Evolutionary conservation across 164 flowering plant genomes (phyloP).

Genomic region (Kingdonia uniflora): DNA sequence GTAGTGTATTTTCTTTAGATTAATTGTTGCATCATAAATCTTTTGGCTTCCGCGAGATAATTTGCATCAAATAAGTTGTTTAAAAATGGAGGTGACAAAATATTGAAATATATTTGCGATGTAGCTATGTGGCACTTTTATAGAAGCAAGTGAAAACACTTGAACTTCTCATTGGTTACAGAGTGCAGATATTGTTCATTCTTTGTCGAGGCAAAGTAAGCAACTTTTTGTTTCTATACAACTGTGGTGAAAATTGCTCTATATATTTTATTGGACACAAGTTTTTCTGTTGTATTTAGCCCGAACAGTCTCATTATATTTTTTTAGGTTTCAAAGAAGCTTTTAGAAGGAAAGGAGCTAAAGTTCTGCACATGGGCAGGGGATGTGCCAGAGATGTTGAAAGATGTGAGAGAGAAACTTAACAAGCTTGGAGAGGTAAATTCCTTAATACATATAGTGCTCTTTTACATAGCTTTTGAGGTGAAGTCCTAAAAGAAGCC

Average conservation of each 20-base stretch:
- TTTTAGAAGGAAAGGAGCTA: conserved; percentile 61
- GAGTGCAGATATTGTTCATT: background rate
- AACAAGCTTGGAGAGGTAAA: conserved; percentile 79
- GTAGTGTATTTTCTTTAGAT: too few relatives aligned
- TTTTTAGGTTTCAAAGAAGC: conserved; percentile 52
- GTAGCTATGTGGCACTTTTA: too few relatives aligned
- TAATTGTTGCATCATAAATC: too few relatives aligned
- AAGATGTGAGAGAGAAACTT: conserved; percentile 63
- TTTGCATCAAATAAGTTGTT: too few relatives aligned
- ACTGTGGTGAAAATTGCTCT: background rate
- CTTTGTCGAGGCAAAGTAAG: background rate
- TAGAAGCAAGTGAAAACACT: too few relatives aligned
- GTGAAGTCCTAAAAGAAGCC: background rate
- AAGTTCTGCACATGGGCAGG: conserved; percentile 78
- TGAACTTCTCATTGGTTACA: too few relatives aligned
- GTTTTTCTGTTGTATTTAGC: background rate
- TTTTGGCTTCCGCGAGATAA: too few relatives aligned
- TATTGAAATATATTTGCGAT: too few relatives aligned
- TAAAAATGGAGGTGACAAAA: too few relatives aligned
- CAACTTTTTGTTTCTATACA: background rate
- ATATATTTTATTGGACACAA: background rate
- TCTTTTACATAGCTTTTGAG: background rate
- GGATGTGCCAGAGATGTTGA: conserved; percentile 47
- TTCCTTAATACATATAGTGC: background rate
- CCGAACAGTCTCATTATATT: background rate